phyloP scores from a whole-genome alignment of 768 basidiomycete species.

The Calocera cornea region DNA sequence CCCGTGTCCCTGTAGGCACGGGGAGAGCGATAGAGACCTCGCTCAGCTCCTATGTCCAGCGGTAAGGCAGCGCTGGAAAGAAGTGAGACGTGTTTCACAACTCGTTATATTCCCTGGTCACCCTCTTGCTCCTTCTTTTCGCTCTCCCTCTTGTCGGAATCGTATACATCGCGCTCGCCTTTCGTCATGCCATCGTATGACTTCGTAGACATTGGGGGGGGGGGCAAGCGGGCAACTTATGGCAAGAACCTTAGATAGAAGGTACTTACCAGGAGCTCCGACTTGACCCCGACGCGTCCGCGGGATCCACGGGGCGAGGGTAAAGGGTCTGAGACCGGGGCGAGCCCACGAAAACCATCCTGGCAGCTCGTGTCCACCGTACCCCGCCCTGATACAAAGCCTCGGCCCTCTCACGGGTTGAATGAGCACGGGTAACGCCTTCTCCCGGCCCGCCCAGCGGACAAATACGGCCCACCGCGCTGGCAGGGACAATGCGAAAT shows the following conservation, averaged over 20 bases:
- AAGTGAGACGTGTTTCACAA: no score
- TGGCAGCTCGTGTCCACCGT: background rate
- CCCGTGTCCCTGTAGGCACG: slow-evolving; percentile 78
- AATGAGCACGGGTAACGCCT: background rate
- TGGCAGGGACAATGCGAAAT: background rate
- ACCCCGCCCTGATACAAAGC: background rate
- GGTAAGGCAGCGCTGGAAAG: slow-evolving; percentile 67
- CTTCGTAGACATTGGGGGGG: slow-evolving; percentile 9
- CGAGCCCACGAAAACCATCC: no score
- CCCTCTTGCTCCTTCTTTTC: slow-evolving; percentile 77
- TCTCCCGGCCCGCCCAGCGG: background rate
- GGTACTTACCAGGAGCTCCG: no score
- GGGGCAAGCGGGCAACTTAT: no score
- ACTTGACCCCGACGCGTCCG: no score
- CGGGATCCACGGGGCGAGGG: no score
- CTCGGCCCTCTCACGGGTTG: no score
- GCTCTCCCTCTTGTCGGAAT: slow-evolving; percentile 50
- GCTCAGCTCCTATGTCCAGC: slow-evolving; percentile 78
- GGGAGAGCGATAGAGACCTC: slow-evolving; percentile 75
- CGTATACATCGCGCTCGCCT: no score
- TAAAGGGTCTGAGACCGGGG: no score
- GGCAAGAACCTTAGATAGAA: no score
- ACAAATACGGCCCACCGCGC: background rate
- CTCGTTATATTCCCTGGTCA: slow-evolving; percentile 26
- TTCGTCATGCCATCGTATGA: slow-evolving; percentile 61